phyloP scores from a whole-genome alignment of 805 yeast species.

The Candida silvicultrix region DNA sequence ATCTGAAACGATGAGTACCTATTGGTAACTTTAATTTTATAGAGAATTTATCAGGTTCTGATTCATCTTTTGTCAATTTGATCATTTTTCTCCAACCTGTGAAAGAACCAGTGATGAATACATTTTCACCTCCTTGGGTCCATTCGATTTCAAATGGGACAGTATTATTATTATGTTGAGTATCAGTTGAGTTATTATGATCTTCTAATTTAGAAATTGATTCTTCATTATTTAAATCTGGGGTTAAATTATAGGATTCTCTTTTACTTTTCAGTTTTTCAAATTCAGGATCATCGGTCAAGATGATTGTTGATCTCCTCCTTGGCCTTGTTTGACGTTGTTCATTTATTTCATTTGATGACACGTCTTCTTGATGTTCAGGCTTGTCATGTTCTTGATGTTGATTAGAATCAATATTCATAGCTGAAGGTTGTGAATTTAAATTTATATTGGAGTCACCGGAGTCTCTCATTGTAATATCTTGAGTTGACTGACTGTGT shows the following conservation, averaged over 20 bases:
- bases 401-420: slow-evolving; percentile 17
- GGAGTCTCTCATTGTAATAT: slow-evolving; percentile 22
- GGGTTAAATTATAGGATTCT: slow-evolving; percentile 18
- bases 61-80: slow-evolving; percentile 52
- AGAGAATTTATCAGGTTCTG: slow-evolving; percentile 43
- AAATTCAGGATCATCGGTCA: slow-evolving; percentile 60
- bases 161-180: slow-evolving; percentile 6
- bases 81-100: slow-evolving; percentile 99
- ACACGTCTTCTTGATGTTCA: background rate
- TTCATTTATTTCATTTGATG: background rate
- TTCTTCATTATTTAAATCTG: slow-evolving; percentile 6
- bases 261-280: slow-evolving; percentile 40
- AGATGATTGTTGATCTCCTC: slow-evolving; percentile 65
- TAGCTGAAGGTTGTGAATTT: slow-evolving; percentile 17
- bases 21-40: slow-evolving; percentile 76
- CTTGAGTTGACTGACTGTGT: slow-evolving; percentile 13
- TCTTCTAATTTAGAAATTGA: slow-evolving; percentile 2
- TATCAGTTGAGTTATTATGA: slow-evolving; percentile 6
- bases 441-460: slow-evolving; percentile 18
- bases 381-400: background rate
- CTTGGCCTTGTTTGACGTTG: slow-evolving; percentile 24
- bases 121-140: slow-evolving; percentile 95
- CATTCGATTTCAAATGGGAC: slow-evolving; percentile 69
- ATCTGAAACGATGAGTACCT: slow-evolving; percentile 90
- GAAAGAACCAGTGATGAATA: slow-evolving; percentile 94